Conservation (phyloP, 2,329 filamentous ascomycete species). For the Colletotrichum siamense region DNA sequence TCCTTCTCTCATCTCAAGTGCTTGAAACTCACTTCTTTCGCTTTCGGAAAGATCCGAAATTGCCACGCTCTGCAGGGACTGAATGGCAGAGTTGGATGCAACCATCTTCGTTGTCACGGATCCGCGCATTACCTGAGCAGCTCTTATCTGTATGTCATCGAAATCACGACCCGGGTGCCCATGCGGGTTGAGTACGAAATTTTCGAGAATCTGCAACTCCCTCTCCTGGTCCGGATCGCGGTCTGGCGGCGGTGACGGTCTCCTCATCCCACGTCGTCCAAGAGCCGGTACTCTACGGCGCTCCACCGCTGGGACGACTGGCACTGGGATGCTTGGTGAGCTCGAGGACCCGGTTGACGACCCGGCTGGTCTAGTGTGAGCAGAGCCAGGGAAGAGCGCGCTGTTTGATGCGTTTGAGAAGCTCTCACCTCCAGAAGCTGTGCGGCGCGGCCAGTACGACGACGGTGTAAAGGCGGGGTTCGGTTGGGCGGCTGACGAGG, state of each 20-base stretch:
- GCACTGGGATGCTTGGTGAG: neutral
- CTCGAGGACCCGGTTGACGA: neutral
- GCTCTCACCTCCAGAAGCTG: neutral
- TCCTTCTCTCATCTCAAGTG: neutral
- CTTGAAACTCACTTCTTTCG: conserved; percentile 50
- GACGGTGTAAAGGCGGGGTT: neutral
- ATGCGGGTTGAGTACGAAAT: neutral
- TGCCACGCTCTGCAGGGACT: conserved; percentile 51
- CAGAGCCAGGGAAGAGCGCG: neutral
- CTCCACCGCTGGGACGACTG: neutral
- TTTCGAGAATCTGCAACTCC: conserved; percentile 21
- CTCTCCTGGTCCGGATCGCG: neutral
- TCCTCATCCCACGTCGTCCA: neutral
- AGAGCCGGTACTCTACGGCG: neutral
- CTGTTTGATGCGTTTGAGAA: neutral
- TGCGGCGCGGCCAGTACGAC: neutral
- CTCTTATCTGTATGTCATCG: conserved; percentile 42
- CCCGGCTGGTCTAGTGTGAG: neutral
- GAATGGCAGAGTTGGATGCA: conserved; percentile 52
- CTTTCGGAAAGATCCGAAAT: conserved; percentile 48
- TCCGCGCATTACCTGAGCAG: conserved; percentile 53
- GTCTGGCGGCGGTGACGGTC: conserved; percentile 8
- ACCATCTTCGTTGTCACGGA: conserved; percentile 48
- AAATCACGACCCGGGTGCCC: neutral
- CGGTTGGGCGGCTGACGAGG: conserved; percentile 4